Evolutionary conservation across 2,329 filamentous ascomycete genomes (phyloP), one percentile per base, ranked within the genome.

Genomic region (Fusarium tanahbumbuense): DNA sequence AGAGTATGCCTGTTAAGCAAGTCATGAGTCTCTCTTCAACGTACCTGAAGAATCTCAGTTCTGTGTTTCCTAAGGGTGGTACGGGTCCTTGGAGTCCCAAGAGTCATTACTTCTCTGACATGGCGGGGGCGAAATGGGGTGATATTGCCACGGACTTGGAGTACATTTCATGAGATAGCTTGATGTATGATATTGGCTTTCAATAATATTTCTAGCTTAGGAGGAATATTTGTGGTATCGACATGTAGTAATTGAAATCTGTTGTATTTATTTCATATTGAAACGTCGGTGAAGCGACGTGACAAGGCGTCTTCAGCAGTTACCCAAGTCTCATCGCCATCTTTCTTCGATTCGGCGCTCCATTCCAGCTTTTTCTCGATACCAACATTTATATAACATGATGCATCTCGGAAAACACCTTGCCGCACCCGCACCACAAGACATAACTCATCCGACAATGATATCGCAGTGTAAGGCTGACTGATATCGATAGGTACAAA

Each of bases 1-100:
- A 80, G 42, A 76, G 70, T 15, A 80, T 85, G 76, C 72, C 81
- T 23, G 79, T 78, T 15, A 75, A 74, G 60, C 76, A 78, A 2
- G 74, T 85, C 34, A 74, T 87, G 60, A 80, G 78, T 13, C 69
- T 89, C 11, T 83, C 77, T 8, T 83, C 82, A 8, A 88, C 86
- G 0, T 89, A 89, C 70, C 68, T 88, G 4, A 81, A 82, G 68
- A 80, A 79, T 34, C 82, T 79, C 4, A 64, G 75, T 25, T 73
- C 74, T 9, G 68, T 76, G 9, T 75, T 88, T 50, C 87, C 87
- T 1, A 85, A 83, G 66, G 82, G 80, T 2, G 86, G 84, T 0
- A 73, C 68, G 0, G 79, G 79, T 3, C 44, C 73, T 11, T 81
- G 78, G 77, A 73, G 71, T n/a, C 76, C 76, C 0, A 77, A 77